A percentile compares a stretch with the other conserved stretches of the same genome.
phyloP scores from a whole-genome alignment of 139 green algal genomes.

The Tetradesmus lagerheimii region DNA sequence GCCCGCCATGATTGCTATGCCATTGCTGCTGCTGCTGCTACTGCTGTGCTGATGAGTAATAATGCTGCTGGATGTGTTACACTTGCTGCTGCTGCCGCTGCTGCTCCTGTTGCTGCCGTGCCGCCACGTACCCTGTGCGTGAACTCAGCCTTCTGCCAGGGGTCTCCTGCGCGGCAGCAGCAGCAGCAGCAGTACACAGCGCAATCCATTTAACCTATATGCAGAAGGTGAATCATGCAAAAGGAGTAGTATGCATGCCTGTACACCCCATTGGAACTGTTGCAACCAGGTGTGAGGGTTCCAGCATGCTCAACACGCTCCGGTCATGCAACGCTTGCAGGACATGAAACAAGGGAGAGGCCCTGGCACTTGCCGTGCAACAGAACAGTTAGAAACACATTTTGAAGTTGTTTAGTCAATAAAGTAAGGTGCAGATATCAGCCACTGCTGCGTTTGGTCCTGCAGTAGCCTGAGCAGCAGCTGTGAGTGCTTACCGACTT shows the following conservation, averaged over 20 bases:
- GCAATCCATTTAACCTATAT: neutral
- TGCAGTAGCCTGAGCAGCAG: neutral
- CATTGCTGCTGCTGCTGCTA: neutral
- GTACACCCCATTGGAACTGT: no score
- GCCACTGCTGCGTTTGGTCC: neutral
- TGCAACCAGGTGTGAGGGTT: no score
- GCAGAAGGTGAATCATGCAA: no score
- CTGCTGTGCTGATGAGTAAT: neutral
- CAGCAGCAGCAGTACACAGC: neutral
- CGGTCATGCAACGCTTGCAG: no score
- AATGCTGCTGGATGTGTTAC: neutral
- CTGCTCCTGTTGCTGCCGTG: neutral
- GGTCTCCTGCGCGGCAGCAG: slow-evolving; percentile 14
- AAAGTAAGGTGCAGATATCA: neutral
- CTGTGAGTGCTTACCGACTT: neutral
- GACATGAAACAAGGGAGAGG: no score
- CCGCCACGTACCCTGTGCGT: neutral
- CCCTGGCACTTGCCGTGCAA: no score
- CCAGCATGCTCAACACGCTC: no score
- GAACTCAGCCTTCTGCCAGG: slow-evolving; percentile 42
- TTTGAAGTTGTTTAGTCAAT: neutral
- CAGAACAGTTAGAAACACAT: no score
- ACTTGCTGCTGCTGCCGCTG: neutral
- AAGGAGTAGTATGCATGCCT: no score
- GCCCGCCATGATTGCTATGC: no score